Conservation (phyloP, 2,329 filamentous ascomycete genomes). For the Neonectria hederae region DNA sequence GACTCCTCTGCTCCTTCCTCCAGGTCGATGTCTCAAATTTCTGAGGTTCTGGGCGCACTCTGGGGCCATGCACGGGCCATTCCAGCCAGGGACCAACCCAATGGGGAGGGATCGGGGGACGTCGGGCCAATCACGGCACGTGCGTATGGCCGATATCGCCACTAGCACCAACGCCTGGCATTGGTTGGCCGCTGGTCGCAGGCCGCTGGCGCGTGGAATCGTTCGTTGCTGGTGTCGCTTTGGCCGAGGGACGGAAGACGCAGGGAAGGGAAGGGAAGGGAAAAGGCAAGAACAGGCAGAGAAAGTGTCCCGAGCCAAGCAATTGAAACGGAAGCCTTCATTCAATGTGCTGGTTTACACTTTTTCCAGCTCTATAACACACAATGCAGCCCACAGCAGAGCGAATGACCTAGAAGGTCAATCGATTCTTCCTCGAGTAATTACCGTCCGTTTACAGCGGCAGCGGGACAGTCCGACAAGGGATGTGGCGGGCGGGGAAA, state of each 20-base stretch:
- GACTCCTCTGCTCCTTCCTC: constrained; percentile 26
- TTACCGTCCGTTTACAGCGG: constrained; percentile 4
- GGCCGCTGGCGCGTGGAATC: constrained; percentile 17
- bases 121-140: constrained; percentile 22
- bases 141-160: constrained; percentile 39
- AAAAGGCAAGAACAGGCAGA: too few relatives aligned
- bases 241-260: constrained; percentile 3
- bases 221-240: not conserved
- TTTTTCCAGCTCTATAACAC: not conserved
- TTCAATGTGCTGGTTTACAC: not conserved
- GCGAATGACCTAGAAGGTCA: not conserved
- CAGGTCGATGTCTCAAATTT: not conserved
- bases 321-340: not conserved
- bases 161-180: constrained; percentile 33
- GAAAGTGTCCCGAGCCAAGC: not conserved
- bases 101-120: constrained; percentile 10
- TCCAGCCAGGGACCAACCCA: constrained; percentile 13
- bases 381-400: not conserved
- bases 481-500: constrained; percentile 8
- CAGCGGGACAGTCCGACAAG: not conserved
- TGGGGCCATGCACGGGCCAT: constrained; percentile 29
- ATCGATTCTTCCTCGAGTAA: too few relatives aligned
- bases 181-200: constrained; percentile 25
- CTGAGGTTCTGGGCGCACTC: constrained; percentile 10
- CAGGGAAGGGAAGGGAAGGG: not conserved